Evolutionary conservation across 805 yeast genomes (phyloP), one percentile per base, ranked within the genome.

Genomic region (Sugiyamaella smithiae): DNA sequence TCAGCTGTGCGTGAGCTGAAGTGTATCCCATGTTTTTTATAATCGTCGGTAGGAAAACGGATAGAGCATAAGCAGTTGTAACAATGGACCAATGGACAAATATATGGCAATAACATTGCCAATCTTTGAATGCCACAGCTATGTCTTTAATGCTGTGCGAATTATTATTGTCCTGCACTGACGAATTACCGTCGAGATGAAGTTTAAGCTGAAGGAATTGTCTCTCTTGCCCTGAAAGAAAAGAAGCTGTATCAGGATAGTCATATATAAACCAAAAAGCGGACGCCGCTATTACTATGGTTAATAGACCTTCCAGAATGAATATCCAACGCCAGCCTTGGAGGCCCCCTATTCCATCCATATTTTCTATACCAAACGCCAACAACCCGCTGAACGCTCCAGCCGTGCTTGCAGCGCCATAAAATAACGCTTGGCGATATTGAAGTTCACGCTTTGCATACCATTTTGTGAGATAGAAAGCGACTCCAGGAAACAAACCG

Each of bases 201-300:
- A 82, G 68, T 59, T 83, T 82, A 45, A 69, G 68, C 57, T 76
- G 77, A 45, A 81, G 57, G 59, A 74, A 77, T 12, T 56, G 58
- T 22, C 72, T 66, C 61, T 76, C 79, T 29, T 62, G 63, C 24
- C 66, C 70, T n/a, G 63, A 66, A 33, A 76, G 63, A 53, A 76
- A 78, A 65, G 59, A 67, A 20, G 78, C 74, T 52, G 77, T 73
- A 64, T 81, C 85, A 16, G 85, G 84, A 60, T 71, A 70, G 50
- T 71, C 72, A 9, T 78, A 76, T 28, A 62, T 63, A 31, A 61
- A 62, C 53, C 50, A 71, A 52, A 50, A 69, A 32, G 56, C 67
- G 57, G 45, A 53, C 36, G 50, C 53, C 47, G 66, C 70, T 17
- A 62, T 56, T 8, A 58, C 56, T 51, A 72, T 54, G 11, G 77